These are phyloP conservation scores for Dimocarpus longan DNA, from an alignment of 345 rosid genomes.

Conservation along the genomic window DNA sequence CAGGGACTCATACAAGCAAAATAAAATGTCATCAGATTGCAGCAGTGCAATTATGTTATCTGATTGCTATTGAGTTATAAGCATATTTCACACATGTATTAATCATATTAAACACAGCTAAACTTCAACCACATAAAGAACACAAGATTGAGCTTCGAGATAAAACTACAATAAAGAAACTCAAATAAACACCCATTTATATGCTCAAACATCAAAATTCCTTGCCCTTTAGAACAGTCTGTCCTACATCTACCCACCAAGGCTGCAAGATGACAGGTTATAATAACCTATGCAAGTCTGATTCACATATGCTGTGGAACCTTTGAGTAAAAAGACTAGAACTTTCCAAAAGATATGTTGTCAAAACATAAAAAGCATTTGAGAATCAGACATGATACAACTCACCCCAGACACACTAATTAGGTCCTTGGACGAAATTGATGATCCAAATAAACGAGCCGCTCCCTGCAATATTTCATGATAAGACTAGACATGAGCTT, in stretches of 20 bases:
- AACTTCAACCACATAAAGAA: neutral
- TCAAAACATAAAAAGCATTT: neutral
- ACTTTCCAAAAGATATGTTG: conserved; percentile 2
- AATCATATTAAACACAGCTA: neutral
- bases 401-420: conserved; percentile 89
- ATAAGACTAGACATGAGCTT: conserved; percentile 15
- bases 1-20: neutral
- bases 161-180: neutral
- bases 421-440: conserved; percentile 76
- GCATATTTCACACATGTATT: neutral
- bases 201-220: neutral
- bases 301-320: neutral
- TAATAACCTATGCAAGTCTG: conserved; percentile 7
- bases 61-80: neutral
- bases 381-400: conserved; percentile 18
- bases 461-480: conserved; percentile 73
- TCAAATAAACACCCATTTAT: neutral
- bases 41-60: neutral
- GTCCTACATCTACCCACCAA: neutral
- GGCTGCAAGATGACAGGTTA: conserved; percentile 5
- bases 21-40: neutral
- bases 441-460: conserved; percentile 89
- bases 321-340: neutral
- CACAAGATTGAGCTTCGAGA: neutral
- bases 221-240: neutral